Evolutionary conservation across 768 basidiomycete species (phyloP).

Genomic region (Lactarius pseudohatsudake): DNA sequence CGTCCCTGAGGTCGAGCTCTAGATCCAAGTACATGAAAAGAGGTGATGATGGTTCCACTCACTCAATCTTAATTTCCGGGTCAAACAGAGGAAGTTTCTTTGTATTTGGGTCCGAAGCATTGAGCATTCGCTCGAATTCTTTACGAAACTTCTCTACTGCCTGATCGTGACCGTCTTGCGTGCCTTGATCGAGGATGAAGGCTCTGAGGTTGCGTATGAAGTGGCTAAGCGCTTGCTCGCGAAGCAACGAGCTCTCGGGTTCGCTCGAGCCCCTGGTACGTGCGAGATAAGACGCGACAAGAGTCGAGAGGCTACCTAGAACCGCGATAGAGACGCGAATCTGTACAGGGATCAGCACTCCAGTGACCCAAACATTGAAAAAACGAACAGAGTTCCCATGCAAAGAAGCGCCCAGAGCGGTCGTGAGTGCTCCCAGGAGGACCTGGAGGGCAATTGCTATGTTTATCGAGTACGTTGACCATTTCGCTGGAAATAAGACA

Average conservation of each 20-base stretch:
- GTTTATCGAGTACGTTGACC: conserved; percentile 26
- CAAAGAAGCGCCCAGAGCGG: conserved; percentile 27
- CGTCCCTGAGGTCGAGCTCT: neutral
- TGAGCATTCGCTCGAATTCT: conserved; percentile 47
- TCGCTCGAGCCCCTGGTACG: conserved; percentile 67
- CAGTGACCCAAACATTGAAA: neutral
- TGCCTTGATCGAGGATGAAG: conserved; percentile 56
- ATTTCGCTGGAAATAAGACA: neutral
- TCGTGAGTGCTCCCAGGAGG: conserved; percentile 30
- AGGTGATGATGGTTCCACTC: neutral
- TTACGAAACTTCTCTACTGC: conserved; percentile 39
- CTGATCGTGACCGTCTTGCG: conserved; percentile 39
- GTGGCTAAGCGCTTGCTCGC: conserved; percentile 60
- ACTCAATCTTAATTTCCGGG: neutral
- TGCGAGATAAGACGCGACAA: conserved; percentile 70
- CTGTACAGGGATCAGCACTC: conserved; percentile 29
- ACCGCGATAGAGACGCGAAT: conserved; percentile 39
- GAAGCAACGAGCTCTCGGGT: conserved; percentile 58
- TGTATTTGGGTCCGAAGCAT: neutral
- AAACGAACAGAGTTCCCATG: conserved; percentile 18
- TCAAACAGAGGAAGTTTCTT: neutral
- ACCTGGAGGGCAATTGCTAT: conserved; percentile 32
- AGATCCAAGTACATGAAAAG: neutral
- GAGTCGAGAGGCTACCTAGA: conserved; percentile 56
- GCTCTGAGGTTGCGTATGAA: conserved; percentile 61